Base-by-base conservation (phyloP, 1,284 basidiomycete species). In the Cutaneotrichosporon cyanovorans region DNA sequence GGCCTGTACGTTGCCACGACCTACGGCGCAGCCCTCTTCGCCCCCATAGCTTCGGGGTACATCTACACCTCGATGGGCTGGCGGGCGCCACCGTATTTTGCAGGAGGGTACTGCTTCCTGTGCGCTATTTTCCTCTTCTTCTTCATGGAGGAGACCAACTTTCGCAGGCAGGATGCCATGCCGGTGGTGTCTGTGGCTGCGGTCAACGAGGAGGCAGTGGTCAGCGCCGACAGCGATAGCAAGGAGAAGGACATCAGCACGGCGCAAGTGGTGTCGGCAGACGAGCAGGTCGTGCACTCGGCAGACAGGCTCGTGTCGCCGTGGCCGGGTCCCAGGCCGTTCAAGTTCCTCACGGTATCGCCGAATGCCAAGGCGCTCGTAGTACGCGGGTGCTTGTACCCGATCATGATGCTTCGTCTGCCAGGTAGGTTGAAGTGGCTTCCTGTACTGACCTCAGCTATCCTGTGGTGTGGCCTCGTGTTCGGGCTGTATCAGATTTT, bases 121-220 rank as follows among this genome's bases (percentile, higher is more conserved):
- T 50, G 43, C 16, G 59, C 55, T 2, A 23, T 60, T 12, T 48
- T 60, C 51, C 41, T 58, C 11, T 51, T 61, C 44, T 41, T 63
- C 35, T 58, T 61, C 46, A 45, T 56, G 19, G 57, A 63, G 39
- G 61, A 63, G 42, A 56, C 59, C 6, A 57, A 50, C 45, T 59
- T 56, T 43, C 42, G 43, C 22, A 48, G 56, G n/a, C 25, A 28
- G 12, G 28, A 18, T 9, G 15, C 22, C 10, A 10, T 10, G 4
- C 33, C 35, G 33, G 18, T 37, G 11, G 11, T 6, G 18, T 36
- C 28, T 28, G 9, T 15, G 8, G 16, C 7, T 9, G 25, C 28
- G 19, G 35, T 37, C n/a, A 25, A 25, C 25, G 28, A 30, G 18
- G 42, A 37, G 25, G 18, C 22, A 0, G 35, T 30, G 1, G 3